Conservation (phyloP, 2,329 filamentous ascomycete species). For the Cercospora berteroae region DNA sequence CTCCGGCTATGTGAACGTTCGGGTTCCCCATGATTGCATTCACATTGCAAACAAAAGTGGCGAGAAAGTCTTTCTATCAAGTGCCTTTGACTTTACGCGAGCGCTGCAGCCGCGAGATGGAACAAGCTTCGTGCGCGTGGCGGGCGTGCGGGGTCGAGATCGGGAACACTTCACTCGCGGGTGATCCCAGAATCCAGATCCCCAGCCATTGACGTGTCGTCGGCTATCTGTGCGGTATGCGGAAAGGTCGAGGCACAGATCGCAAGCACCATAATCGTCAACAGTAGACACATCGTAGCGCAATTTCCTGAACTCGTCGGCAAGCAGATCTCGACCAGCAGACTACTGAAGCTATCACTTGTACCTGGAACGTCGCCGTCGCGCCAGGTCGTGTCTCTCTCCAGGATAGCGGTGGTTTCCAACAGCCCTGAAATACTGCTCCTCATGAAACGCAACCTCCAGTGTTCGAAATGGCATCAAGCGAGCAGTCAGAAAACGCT, state of each 20-base stretch:
- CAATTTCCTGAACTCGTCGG: neutral
- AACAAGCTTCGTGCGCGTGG: slow-evolving; percentile 7
- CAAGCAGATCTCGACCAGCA: neutral
- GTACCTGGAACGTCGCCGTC: neutral
- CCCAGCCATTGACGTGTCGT: slow-evolving; percentile 8
- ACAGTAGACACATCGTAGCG: slow-evolving; percentile 1
- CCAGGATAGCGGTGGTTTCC: neutral
- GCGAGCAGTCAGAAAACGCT: neutral
- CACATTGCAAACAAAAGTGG: neutral
- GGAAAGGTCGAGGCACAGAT: neutral
- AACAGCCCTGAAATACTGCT: neutral
- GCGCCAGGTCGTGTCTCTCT: neutral
- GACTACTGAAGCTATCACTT: neutral
- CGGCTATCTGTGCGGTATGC: neutral
- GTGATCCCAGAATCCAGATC: neutral
- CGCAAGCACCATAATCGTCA: neutral
- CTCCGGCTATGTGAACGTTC: slow-evolving; percentile 28
- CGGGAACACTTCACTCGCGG: neutral
- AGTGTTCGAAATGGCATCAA: slow-evolving; percentile 12
- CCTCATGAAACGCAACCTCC: neutral
- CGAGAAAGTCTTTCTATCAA: neutral
- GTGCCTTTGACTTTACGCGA: neutral
- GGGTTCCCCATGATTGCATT: slow-evolving; percentile 21
- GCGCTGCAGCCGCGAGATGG: neutral
- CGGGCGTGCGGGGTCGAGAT: neutral